phyloP scores from a whole-genome alignment of 2,329 filamentous ascomycete species.

The Sporothrix protearum region DNA sequence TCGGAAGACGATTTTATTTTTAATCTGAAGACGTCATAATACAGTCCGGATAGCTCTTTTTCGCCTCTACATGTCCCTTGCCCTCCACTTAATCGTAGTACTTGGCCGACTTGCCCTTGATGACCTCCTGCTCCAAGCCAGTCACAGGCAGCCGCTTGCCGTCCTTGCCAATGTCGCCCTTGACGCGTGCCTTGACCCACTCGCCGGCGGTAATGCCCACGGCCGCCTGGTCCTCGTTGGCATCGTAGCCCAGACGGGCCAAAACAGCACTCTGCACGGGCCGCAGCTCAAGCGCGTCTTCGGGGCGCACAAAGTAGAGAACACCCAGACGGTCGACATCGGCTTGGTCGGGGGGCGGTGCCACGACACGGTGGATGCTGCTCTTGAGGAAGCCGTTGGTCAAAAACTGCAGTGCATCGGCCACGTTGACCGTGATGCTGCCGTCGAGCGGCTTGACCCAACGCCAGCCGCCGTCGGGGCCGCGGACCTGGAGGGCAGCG shows the following conservation, averaged over 20 bases:
- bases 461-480: slow-evolving; percentile 43
- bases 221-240: slow-evolving; percentile 8
- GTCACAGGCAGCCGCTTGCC: background rate
- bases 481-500: slow-evolving; percentile 48
- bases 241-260: slow-evolving; percentile 17
- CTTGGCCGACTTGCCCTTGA: slow-evolving; percentile 23
- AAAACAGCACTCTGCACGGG: slow-evolving; percentile 22
- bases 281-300: slow-evolving; percentile 38
- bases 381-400: slow-evolving; percentile 43
- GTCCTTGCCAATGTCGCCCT: background rate
- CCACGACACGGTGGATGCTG: slow-evolving; percentile 36
- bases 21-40: background rate
- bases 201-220: slow-evolving; percentile 21
- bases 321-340: slow-evolving; percentile 49
- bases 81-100: slow-evolving; percentile 17
- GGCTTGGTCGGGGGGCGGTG: slow-evolving; percentile 41
- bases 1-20: background rate
- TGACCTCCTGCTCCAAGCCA: slow-evolving; percentile 12
- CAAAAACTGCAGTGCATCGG: slow-evolving; percentile 44
- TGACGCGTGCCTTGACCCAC: slow-evolving; percentile 24
- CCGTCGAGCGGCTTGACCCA: slow-evolving; percentile 45
- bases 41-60: background rate
- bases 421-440: slow-evolving; percentile 48
- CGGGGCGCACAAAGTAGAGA: slow-evolving; percentile 49
- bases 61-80: no score